Conservation (phyloP, 345 rosid species). For the Arabis alpina region DNA sequence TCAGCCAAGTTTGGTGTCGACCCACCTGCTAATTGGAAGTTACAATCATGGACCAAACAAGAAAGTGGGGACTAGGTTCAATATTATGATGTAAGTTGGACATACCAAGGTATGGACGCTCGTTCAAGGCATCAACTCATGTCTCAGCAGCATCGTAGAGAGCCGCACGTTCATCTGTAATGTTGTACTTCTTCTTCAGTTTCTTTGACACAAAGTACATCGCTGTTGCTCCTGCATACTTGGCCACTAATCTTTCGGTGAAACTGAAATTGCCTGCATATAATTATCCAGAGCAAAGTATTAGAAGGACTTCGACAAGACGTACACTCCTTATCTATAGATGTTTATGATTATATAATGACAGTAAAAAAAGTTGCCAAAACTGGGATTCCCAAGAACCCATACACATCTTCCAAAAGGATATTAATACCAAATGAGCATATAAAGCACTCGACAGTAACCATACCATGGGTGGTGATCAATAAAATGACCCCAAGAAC, state of each 20-base stretch:
- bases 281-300: slow-evolving; percentile 3
- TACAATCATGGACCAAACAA: slow-evolving; percentile 22
- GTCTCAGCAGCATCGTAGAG: slow-evolving; percentile 90
- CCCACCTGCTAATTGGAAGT: slow-evolving; percentile 58
- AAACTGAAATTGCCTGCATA: slow-evolving; percentile 84
- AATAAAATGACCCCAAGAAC: slow-evolving; percentile 72
- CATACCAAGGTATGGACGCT: slow-evolving; percentile 73
- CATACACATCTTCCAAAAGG: no score
- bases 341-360: no score
- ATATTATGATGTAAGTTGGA: slow-evolving; percentile 11
- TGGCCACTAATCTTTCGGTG: slow-evolving; percentile 77
- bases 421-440: slow-evolving; percentile 5
- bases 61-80: background rate
- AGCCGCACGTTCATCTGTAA: slow-evolving; percentile 84
- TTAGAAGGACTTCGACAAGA: background rate
- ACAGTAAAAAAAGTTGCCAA: background rate
- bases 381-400: background rate
- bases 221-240: slow-evolving; percentile 89
- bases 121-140: slow-evolving; percentile 83
- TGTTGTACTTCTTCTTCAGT: slow-evolving; percentile 87
- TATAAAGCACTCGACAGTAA: background rate
- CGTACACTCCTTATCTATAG: no score
- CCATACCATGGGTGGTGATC: slow-evolving; percentile 84
- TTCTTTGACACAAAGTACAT: slow-evolving; percentile 95
- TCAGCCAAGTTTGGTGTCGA: slow-evolving; percentile 86